Conservation (phyloP, 2,329 filamentous ascomycete genomes). For the Claviceps paspali region DNA sequence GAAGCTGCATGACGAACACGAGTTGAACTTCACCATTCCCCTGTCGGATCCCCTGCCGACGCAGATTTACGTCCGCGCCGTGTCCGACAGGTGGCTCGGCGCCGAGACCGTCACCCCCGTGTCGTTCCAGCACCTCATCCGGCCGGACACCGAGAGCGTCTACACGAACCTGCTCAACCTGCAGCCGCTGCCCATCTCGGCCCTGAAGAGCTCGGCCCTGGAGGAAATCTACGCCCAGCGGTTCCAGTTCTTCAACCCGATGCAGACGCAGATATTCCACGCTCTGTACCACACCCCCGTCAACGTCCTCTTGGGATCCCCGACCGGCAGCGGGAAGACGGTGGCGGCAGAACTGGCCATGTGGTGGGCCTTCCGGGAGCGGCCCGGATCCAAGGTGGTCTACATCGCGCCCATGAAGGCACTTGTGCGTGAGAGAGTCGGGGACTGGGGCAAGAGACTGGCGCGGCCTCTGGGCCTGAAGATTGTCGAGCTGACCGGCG, state of each 20-base stretch:
- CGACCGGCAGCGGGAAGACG: slow-evolving; percentile 94
- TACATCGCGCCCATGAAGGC: slow-evolving; percentile 99
- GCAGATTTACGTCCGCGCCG: slow-evolving; percentile 88
- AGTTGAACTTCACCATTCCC: slow-evolving; percentile 95
- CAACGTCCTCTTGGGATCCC: slow-evolving; percentile 88
- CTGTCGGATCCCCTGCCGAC: slow-evolving; percentile 83
- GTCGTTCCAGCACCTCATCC: slow-evolving; percentile 94
- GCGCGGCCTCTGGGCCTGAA: slow-evolving; percentile 73
- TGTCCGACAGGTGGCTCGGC: slow-evolving; percentile 92
- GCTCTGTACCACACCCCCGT: slow-evolving; percentile 83
- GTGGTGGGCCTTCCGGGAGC: slow-evolving; percentile 98
- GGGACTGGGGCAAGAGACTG: slow-evolving; percentile 80
- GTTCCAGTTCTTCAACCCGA: slow-evolving; percentile 96
- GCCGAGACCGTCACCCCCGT: slow-evolving; percentile 91
- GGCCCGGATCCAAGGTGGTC: slow-evolving; percentile 89
- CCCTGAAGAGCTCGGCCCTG: slow-evolving; percentile 70
- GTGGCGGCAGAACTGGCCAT: slow-evolving; percentile 91
- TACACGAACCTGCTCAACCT: slow-evolving; percentile 90
- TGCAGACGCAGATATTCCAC: slow-evolving; percentile 99
- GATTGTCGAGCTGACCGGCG: slow-evolving; percentile 85
- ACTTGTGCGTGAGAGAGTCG: slow-evolving; percentile 85
- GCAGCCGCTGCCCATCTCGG: slow-evolving; percentile 74
- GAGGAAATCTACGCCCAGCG: slow-evolving; percentile 80
- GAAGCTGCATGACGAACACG: slow-evolving; percentile 91
- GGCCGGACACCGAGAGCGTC: slow-evolving; percentile 91